Evolutionary conservation across 306 rosid genomes (phyloP).

Genomic region (Rubus idaeus): DNA sequence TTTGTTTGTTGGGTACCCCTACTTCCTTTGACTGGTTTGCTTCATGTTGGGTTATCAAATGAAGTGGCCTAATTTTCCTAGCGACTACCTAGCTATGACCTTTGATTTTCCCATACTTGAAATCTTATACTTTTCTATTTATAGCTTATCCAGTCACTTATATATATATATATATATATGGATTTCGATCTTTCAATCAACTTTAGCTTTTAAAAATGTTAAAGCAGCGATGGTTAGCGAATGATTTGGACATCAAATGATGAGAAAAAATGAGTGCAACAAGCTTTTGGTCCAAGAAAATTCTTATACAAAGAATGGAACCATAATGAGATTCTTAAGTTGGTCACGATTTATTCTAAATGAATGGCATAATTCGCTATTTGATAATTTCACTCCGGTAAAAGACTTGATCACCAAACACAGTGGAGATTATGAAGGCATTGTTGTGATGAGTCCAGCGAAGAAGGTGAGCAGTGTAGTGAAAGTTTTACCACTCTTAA

Average conservation of each 20-base stretch:
- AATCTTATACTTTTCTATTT: not conserved
- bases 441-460: too few relatives aligned
- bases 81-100: not conserved
- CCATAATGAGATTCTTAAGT: too few relatives aligned
- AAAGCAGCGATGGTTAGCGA: not conserved
- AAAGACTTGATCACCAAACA: too few relatives aligned
- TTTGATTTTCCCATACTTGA: not conserved
- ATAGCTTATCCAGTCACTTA: not conserved
- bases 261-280: not conserved
- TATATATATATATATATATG: not conserved
- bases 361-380: too few relatives aligned
- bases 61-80: not conserved
- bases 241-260: constrained; percentile 4
- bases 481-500: too few relatives aligned
- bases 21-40: not conserved
- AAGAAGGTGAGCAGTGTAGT: too few relatives aligned
- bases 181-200: not conserved
- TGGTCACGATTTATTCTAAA: too few relatives aligned
- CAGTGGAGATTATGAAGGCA: too few relatives aligned
- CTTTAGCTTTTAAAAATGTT: constrained; percentile 1
- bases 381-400: too few relatives aligned
- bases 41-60: not conserved
- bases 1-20: constrained; percentile 12
- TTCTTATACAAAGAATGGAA: not conserved
- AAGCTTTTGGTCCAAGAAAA: not conserved